Base-by-base conservation (phyloP, 148 eudicot genomes). In the Diospyros kaki region DNA sequence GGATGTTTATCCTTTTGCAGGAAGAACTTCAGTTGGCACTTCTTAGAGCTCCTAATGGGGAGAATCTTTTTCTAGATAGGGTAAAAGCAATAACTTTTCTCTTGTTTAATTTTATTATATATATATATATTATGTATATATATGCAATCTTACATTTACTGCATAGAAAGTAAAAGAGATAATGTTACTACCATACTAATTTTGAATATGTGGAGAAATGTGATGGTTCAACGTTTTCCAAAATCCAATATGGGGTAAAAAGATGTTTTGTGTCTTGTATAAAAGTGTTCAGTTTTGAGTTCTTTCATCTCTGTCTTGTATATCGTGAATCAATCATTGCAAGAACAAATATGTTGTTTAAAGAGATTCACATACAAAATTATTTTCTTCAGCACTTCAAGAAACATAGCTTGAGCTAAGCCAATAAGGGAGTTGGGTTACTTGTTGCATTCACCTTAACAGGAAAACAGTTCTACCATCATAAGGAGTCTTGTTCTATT, bases 41-140 rank as follows among this genome's bases (percentile, higher is more conserved):
- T 75, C 88, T 91, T 76, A 85, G 75, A 77, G 83, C 81, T 79
- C 78, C 87, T 64, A 51, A 58, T 69, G 90, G 85, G 17, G 88
- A 93, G 83, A 91, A 93, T 82, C 88, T 93, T 56, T 93, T 91
- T 72, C 75, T 93, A 65, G 98, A 93, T 46, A 82, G 98, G 94
- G 98, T 91, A 89, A 82, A 81, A 56, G 46, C 62, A 68, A 52
- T 18, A 62, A 73, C 60, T 58, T 4, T 39, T 55, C 53, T 51
- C 13, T 17, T 58, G 0, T 38, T 63, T 7, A 15, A 28, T 28
- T 28, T 28, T 28, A 28, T 28, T 28, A 28, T 28, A 28, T 28
- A 28, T 28, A 28, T 28, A 28, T 28, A 28, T 28, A 28, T 28
- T 28, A 28, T 28, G 28, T 0, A 28, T 28, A 28, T 0, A 28